Conservation (phyloP, 1,284 basidiomycete species). For the Apiotrichum porosum region DNA sequence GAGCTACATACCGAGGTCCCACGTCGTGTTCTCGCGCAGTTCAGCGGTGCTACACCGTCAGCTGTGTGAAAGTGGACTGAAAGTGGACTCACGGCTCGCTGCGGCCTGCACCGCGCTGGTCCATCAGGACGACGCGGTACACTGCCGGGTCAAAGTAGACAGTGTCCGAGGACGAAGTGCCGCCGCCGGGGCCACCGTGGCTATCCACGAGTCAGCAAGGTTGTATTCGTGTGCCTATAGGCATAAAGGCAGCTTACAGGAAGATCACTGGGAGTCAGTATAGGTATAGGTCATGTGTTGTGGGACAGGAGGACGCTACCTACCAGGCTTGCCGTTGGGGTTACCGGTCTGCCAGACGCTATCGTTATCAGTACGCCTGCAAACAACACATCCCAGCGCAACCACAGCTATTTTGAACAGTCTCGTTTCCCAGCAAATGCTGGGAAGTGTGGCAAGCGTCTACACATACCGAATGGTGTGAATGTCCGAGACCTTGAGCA, state of each 20-base stretch:
- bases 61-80: background rate
- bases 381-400: no score
- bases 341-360: constrained; percentile 80
- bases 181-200: constrained; percentile 36
- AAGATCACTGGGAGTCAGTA: constrained; percentile 61
- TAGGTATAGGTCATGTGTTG: background rate
- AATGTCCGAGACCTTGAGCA: constrained; percentile 65
- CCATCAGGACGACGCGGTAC: constrained; percentile 65
- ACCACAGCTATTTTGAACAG: no score
- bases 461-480: constrained; percentile 70
- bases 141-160: constrained; percentile 75
- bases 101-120: constrained; percentile 82
- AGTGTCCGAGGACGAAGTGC: constrained; percentile 55
- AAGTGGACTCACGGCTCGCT: constrained; percentile 60
- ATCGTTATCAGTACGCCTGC: background rate
- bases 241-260: constrained; percentile 41
- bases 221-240: no score
- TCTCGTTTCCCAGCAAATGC: no score
- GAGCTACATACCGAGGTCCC: constrained; percentile 79
- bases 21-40: constrained; percentile 84
- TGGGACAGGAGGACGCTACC: constrained; percentile 1
- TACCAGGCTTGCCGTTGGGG: constrained; percentile 67
- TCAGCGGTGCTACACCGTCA: constrained; percentile 58
- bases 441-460: no score
- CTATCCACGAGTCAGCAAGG: no score